phyloP scores from a whole-genome alignment of 441 rosid genomes.

The Populus hybrid region DNA sequence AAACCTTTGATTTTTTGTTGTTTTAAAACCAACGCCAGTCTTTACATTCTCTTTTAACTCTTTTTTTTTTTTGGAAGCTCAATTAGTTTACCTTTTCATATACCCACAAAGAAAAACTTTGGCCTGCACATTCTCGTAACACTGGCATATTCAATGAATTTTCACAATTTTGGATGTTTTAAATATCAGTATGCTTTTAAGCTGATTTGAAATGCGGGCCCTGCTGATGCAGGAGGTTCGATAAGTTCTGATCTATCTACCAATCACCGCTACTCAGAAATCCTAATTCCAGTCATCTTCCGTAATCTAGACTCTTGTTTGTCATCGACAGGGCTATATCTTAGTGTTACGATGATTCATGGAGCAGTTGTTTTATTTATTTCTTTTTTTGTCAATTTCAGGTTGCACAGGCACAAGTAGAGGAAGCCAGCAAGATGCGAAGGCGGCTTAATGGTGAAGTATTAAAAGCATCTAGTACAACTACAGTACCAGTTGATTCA shows the following conservation, averaged over 20 bases:
- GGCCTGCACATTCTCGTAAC: neutral
- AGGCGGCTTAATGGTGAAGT: constrained; percentile 46
- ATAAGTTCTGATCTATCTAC: neutral
- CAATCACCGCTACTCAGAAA: neutral
- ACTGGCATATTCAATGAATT: neutral
- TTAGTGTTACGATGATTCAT: no score
- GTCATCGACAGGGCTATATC: neutral
- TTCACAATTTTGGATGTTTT: no score
- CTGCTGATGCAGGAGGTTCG: neutral
- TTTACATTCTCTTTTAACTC: neutral
- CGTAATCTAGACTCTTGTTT: neutral
- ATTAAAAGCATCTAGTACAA: constrained; percentile 29
- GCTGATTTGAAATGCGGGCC: neutral
- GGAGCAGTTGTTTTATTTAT: neutral
- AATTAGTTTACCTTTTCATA: neutral
- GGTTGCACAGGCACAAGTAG: constrained; percentile 75
- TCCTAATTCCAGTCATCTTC: neutral
- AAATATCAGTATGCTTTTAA: no score
- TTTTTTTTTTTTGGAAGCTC: neutral
- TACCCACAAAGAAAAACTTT: neutral
- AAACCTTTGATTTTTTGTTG: neutral
- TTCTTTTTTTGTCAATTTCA: constrained; percentile 16
- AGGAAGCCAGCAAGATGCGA: constrained; percentile 56
- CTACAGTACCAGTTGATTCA: constrained; percentile 18
- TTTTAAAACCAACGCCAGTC: neutral